Percentiles rank a stretch among this genome's conserved stretches.
These are phyloP conservation scores for Stemphylium beticola DNA, from an alignment of 2,329 filamentous ascomycete species.

Conservation along the genomic window DNA sequence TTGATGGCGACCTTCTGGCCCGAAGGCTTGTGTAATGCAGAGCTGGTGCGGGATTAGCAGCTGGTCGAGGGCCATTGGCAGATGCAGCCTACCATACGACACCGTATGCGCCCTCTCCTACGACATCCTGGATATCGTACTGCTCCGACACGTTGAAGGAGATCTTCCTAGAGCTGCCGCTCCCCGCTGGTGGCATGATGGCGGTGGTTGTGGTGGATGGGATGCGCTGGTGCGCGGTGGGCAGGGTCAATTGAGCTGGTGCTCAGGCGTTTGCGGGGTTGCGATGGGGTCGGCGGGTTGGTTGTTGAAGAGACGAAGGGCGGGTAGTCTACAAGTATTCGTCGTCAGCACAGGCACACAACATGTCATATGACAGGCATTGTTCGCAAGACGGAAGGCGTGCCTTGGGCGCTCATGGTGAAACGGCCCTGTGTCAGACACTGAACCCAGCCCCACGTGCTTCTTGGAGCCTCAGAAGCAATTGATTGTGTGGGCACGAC, in stretches of 20 bases:
- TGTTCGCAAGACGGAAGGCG: conserved; percentile 26
- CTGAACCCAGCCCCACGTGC: conserved; percentile 33
- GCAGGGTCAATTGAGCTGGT: conserved; percentile 20
- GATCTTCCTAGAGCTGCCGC: conserved; percentile 79
- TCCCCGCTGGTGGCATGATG: conserved; percentile 47
- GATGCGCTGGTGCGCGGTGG: conserved; percentile 29
- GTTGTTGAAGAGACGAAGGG: neutral
- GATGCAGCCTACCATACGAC: conserved; percentile 82
- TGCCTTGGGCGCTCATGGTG: conserved; percentile 32
- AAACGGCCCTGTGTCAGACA: conserved; percentile 34
- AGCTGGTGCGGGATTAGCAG: conserved; percentile 62
- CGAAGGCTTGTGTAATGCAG: conserved; percentile 96
- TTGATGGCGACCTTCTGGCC: conserved; percentile 99
- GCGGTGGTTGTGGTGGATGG: conserved; percentile 20
- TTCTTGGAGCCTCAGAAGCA: conserved; percentile 22
- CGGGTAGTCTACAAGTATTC: conserved; percentile 21
- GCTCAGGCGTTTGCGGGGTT: conserved; percentile 17
- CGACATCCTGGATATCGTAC: conserved; percentile 99
- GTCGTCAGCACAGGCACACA: conserved; percentile 29
- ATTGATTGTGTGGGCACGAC: conserved; percentile 1
- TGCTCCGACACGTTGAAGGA: conserved; percentile 99
- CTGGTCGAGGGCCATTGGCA: conserved; percentile 3
- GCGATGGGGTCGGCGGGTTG: conserved; percentile 6
- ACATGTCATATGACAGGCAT: conserved; percentile 16
- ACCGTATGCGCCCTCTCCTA: conserved; percentile 97